Conservation (phyloP, 257 asterid species). For the Cordia subcordata region DNA sequence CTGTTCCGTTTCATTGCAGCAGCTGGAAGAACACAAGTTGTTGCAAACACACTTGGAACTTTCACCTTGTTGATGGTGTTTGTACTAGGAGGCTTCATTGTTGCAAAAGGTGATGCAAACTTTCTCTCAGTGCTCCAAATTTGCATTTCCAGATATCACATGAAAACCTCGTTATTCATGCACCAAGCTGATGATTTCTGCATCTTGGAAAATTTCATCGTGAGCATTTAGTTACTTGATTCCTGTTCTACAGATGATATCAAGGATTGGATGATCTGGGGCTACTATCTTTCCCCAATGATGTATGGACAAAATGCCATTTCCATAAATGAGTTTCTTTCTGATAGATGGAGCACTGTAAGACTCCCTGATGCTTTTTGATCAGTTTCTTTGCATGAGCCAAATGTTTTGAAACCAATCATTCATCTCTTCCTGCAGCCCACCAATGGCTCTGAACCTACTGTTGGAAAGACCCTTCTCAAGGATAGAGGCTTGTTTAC, state of each 20-base stretch:
- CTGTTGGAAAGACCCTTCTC: constrained; percentile 80
- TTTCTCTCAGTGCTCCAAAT: no score
- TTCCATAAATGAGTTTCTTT: constrained; percentile 74
- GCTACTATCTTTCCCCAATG: constrained; percentile 86
- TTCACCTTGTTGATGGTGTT: constrained; percentile 64
- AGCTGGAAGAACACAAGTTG: constrained; percentile 63
- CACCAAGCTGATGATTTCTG: no score
- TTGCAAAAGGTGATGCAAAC: constrained; percentile 45
- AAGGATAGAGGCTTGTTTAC: constrained; percentile 61
- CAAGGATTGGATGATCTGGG: constrained; percentile 85
- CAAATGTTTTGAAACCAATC: no score
- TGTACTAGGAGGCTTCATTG: constrained; percentile 72
- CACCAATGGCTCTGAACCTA: constrained; percentile 44
- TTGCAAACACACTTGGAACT: constrained; percentile 69
- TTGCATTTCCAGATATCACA: no score
- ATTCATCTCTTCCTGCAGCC: constrained; percentile 34
- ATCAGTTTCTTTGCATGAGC: neutral
- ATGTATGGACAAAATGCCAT: constrained; percentile 90
- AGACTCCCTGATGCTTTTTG: constrained; percentile 15
- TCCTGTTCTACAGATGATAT: constrained; percentile 50
- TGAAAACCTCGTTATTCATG: no score
- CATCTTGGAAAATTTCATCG: neutral
- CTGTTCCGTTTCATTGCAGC: constrained; percentile 79
- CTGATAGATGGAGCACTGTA: constrained; percentile 83
- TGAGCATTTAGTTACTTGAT: neutral